A percentile compares a stretch with the other conserved stretches of the same genome.
Evolutionary conservation across 805 yeast genomes (phyloP).

Genomic region (Barnettozyma botsteinii): DNA sequence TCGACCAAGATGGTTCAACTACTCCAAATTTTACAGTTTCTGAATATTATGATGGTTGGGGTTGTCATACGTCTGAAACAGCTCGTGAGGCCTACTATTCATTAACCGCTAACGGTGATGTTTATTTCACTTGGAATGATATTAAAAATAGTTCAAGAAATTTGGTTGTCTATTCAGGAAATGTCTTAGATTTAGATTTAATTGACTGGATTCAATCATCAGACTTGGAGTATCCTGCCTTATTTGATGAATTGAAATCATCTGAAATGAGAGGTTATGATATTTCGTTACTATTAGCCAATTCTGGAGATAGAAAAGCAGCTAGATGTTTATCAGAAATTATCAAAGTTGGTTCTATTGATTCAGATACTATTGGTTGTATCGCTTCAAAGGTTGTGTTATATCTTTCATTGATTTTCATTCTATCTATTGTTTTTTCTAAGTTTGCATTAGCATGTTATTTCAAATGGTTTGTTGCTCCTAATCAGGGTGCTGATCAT

Average conservation of each 20-base stretch:
- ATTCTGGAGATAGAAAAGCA: conserved; percentile 58
- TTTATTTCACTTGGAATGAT: conserved; percentile 89
- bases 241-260: conserved; percentile 61
- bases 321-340: conserved; percentile 85
- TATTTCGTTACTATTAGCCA: conserved; percentile 63
- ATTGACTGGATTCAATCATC: conserved; percentile 68
- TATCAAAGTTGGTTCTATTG: conserved; percentile 82
- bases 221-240: conserved; percentile 65
- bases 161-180: conserved; percentile 83
- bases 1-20: conserved; percentile 65
- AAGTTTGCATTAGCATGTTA: conserved; percentile 86
- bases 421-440: conserved; percentile 67
- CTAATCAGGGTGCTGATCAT: conserved; percentile 71
- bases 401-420: conserved; percentile 74
- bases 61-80: conserved; percentile 72
- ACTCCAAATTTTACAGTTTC: conserved; percentile 52
- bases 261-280: conserved; percentile 67
- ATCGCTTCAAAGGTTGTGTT: conserved; percentile 84
- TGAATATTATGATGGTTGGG: conserved; percentile 75
- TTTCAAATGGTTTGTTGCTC: conserved; percentile 78
- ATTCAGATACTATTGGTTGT: conserved; percentile 88
- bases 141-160: conserved; percentile 62
- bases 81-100: conserved; percentile 68
- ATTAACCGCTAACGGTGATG: conserved; percentile 59
- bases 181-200: conserved; percentile 75